phyloP scores from a whole-genome alignment of 148 eudicot genomes.

The Limonium bicolor region DNA sequence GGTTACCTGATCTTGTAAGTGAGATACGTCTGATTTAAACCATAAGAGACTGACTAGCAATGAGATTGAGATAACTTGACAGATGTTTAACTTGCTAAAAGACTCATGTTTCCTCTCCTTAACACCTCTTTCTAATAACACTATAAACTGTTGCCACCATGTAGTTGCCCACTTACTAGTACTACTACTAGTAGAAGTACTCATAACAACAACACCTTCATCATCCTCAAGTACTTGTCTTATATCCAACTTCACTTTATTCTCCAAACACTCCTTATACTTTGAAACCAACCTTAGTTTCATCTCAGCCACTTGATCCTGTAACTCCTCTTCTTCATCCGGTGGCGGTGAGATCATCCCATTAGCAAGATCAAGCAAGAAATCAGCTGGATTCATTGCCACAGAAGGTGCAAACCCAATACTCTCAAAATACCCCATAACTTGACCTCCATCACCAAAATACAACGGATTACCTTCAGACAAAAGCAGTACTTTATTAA shows the following conservation, averaged over 20 bases:
- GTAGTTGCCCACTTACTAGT: slow-evolving; percentile 42
- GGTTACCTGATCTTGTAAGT: slow-evolving; percentile 40
- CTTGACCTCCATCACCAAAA: slow-evolving; percentile 43
- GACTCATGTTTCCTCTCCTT: slow-evolving; percentile 61
- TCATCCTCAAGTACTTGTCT: too few species aligned
- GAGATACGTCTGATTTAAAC: slow-evolving; percentile 39
- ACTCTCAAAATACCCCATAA: slow-evolving; percentile 46
- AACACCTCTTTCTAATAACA: slow-evolving; percentile 44
- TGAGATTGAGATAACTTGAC: slow-evolving; percentile 32
- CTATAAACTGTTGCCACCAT: slow-evolving; percentile 62
- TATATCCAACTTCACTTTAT: slow-evolving; percentile 28
- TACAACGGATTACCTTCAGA: slow-evolving; percentile 62
- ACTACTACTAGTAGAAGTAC: too few species aligned
- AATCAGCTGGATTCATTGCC: slow-evolving; percentile 84
- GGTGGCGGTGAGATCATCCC: slow-evolving; percentile 30
- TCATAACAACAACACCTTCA: slow-evolving; percentile 4
- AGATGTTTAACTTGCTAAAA: slow-evolving; percentile 33
- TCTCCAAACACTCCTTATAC: slow-evolving; percentile 23
- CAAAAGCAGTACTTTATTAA: slow-evolving; percentile 57
- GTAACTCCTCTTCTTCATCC: slow-evolving; percentile 25
- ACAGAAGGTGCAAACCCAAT: slow-evolving; percentile 44
- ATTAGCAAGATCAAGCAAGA: slow-evolving; percentile 71
- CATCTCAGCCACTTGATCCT: slow-evolving; percentile 17
- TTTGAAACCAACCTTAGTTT: slow-evolving; percentile 31
- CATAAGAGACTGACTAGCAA: slow-evolving; percentile 45